Conservation (phyloP, 176 grass and related monocot genomes). For the Chloris gayana region DNA sequence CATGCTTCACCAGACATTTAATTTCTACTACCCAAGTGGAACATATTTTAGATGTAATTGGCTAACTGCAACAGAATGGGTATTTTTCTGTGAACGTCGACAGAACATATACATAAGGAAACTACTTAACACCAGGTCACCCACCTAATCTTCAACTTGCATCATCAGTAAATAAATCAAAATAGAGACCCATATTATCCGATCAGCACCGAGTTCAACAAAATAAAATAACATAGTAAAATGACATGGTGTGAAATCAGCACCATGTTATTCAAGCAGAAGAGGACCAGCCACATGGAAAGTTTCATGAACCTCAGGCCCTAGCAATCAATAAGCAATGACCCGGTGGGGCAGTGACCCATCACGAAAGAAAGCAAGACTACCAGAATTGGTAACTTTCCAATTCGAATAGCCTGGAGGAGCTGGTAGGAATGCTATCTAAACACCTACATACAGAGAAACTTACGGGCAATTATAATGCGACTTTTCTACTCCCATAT, state of each 20-base stretch:
- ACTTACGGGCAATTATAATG: background rate
- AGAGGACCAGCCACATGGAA: background rate
- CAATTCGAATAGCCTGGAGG: background rate
- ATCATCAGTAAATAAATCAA: background rate
- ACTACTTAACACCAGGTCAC: background rate
- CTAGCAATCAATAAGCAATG: constrained; percentile 8
- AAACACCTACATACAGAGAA: constrained; percentile 1
- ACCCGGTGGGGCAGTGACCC: background rate
- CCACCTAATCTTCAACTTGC: background rate
- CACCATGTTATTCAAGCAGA: constrained; percentile 4
- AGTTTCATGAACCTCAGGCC: constrained; percentile 15
- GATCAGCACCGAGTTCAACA: background rate
- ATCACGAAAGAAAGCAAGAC: constrained; percentile 25
- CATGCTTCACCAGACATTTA: background rate
- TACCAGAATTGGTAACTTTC: constrained; percentile 38
- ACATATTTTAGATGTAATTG: background rate
- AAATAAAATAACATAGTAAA: background rate
- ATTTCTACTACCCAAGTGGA: constrained; percentile 15
- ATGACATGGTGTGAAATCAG: background rate
- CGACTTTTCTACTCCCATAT: background rate
- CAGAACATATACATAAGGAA: background rate
- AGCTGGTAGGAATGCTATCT: background rate
- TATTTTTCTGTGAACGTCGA: background rate
- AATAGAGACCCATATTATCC: background rate
- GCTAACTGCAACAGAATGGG: background rate